A percentile compares a stretch with the other conserved stretches of the same genome.
Evolutionary conservation across 2,329 filamentous ascomycete species (phyloP).

Genomic region (Fusarium newnesense): DNA sequence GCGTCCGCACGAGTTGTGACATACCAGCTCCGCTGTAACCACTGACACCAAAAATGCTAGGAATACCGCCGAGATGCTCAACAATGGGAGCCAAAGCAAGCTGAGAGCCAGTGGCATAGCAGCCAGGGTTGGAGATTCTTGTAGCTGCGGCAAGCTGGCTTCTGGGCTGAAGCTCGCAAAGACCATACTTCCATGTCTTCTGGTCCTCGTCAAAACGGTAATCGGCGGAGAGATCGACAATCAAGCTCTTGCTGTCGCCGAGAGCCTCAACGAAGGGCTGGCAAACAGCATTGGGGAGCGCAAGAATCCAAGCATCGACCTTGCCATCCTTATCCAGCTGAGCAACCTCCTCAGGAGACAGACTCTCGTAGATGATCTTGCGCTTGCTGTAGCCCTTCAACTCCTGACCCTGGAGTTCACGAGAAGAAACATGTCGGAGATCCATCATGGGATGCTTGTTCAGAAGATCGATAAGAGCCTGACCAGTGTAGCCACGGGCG

Average conservation of each 20-base stretch:
- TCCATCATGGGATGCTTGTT: conserved; percentile 92
- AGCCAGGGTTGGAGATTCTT: conserved; percentile 92
- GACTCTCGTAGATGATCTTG: conserved; percentile 91
- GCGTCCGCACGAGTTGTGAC: neutral
- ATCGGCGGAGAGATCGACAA: conserved; percentile 96
- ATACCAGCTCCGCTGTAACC: conserved; percentile 87
- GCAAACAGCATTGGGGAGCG: conserved; percentile 93
- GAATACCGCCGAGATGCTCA: conserved; percentile 78
- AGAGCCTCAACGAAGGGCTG: conserved; percentile 93
- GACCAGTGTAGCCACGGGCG: conserved; percentile 92
- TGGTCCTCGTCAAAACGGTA: conserved; percentile 78
- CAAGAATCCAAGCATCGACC: conserved; percentile 98
- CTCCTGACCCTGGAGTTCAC: conserved; percentile 87
- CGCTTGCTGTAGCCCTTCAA: conserved; percentile 91
- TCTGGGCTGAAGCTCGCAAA: conserved; percentile 82
- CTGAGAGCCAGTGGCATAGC: conserved; percentile 94
- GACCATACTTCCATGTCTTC: conserved; percentile 75
- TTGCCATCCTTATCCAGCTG: conserved; percentile 68
- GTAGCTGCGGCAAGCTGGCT: conserved; percentile 80
- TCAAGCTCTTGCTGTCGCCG: conserved; percentile 76
- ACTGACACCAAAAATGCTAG: conserved; percentile 88
- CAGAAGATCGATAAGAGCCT: conserved; percentile 87
- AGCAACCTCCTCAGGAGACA: conserved; percentile 86
- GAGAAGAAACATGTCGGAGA: conserved; percentile 89
- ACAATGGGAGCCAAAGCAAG: conserved; percentile 87